A percentile compares a stretch with the other conserved stretches of the same genome.
phyloP scores from a whole-genome alignment of 768 basidiomycete genomes.

The Tulasnella calospora region DNA sequence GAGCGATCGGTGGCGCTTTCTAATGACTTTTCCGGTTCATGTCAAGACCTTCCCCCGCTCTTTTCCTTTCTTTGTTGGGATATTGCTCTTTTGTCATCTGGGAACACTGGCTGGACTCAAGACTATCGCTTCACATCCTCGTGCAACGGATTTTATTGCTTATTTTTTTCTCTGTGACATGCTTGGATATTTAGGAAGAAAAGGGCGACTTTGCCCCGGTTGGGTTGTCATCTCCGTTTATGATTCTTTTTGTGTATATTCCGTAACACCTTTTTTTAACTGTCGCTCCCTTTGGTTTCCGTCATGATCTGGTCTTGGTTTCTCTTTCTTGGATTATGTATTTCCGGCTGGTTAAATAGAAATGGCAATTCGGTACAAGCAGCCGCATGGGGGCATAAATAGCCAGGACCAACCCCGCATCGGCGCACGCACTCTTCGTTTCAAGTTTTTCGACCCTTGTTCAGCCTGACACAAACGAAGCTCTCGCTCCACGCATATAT shows the following conservation, averaged over 20 bases:
- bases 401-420: neutral
- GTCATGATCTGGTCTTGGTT: neutral
- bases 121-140: neutral
- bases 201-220: neutral
- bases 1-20: neutral
- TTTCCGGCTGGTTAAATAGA: neutral
- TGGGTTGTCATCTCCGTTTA: neutral
- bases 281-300: neutral
- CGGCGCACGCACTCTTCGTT: neutral
- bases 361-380: neutral
- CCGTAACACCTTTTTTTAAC: neutral
- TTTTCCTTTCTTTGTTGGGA: neutral
- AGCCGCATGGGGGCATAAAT: neutral
- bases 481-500: neutral
- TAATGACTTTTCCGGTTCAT: neutral
- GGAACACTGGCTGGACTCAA: neutral
- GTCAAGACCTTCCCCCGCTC: neutral
- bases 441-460: neutral
- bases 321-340: neutral
- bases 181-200: neutral
- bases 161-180: neutral
- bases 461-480: neutral
- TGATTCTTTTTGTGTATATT: neutral
- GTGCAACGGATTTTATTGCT: neutral
- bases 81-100: neutral